phyloP scores from a whole-genome alignment of 768 basidiomycete genomes.

The Amyloporia xantha region DNA sequence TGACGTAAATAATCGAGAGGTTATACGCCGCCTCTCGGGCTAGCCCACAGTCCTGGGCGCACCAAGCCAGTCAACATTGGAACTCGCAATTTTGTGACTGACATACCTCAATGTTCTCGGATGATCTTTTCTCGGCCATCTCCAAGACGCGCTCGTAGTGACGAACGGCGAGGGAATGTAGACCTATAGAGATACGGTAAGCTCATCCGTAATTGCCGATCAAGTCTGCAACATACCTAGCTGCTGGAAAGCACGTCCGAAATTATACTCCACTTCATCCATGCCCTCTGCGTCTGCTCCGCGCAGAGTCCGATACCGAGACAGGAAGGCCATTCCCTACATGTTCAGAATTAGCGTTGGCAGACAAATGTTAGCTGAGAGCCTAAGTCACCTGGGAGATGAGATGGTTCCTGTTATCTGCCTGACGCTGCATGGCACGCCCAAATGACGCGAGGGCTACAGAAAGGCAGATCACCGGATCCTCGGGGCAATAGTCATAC shows the following conservation, averaged over 20 bases:
- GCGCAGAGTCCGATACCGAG: constrained; percentile 69
- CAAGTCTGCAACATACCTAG: constrained; percentile 48
- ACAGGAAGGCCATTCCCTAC: constrained; percentile 80
- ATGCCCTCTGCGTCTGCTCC: constrained; percentile 34
- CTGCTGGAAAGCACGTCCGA: constrained; percentile 88
- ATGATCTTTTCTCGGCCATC: constrained; percentile 42
- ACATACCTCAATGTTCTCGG: constrained; percentile 27
- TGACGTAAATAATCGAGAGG: constrained; percentile 73
- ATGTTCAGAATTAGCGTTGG: neutral
- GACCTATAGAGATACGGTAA: constrained; percentile 38
- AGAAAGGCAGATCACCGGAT: constrained; percentile 80
- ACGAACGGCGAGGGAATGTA: constrained; percentile 72
- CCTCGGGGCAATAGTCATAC: constrained; percentile 75
- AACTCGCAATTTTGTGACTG: neutral
- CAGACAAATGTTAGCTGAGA: constrained; percentile 16
- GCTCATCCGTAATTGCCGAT: neutral
- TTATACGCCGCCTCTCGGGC: constrained; percentile 84
- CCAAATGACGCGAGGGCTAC: constrained; percentile 84
- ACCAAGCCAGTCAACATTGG: neutral
- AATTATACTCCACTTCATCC: constrained; percentile 89
- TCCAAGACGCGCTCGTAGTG: constrained; percentile 80
- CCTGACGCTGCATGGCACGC: constrained; percentile 88
- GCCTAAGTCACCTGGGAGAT: constrained; percentile 53
- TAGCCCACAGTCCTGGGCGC: constrained; percentile 40
- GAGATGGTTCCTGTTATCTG: constrained; percentile 89